Conservation (phyloP, 768 basidiomycete species). For the Mrakia frigida region DNA sequence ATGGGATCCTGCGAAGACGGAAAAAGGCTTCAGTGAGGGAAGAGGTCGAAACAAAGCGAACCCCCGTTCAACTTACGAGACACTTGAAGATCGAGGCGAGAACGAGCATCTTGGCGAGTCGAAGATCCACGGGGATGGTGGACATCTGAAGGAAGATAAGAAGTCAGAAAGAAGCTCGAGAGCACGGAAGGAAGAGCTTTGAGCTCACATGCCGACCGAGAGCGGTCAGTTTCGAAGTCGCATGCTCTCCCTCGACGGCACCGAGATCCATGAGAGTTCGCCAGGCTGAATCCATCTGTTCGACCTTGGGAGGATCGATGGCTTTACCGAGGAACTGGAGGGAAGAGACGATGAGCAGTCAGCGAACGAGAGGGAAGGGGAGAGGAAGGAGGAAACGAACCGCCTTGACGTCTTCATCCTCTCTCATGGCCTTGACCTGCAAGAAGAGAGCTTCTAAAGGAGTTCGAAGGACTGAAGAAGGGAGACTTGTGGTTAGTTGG, state of each 20-base stretch:
- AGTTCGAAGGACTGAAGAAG: slow-evolving; percentile 56
- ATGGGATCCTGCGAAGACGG: slow-evolving; percentile 41
- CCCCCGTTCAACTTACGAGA: slow-evolving; percentile 56
- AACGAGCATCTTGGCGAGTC: slow-evolving; percentile 88
- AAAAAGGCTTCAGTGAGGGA: not conserved
- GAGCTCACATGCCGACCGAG: slow-evolving; percentile 53
- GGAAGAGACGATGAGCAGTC: too few relatives aligned
- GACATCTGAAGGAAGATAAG: slow-evolving; percentile 53
- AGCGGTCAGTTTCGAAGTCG: slow-evolving; percentile 60
- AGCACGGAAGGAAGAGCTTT: too few relatives aligned
- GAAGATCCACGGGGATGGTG: slow-evolving; percentile 60
- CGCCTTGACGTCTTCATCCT: slow-evolving; percentile 72
- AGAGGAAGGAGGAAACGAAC: slow-evolving; percentile 8
- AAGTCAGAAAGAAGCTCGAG: too few relatives aligned
- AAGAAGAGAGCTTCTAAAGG: slow-evolving; percentile 77
- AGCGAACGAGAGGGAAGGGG: not conserved
- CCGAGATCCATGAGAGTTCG: slow-evolving; percentile 67
- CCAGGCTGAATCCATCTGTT: slow-evolving; percentile 73
- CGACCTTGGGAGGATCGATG: slow-evolving; percentile 73
- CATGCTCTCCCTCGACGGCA: slow-evolving; percentile 56
- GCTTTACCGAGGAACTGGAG: slow-evolving; percentile 60
- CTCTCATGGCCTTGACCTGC: slow-evolving; percentile 71
- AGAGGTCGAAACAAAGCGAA: slow-evolving; percentile 26
- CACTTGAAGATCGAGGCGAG: slow-evolving; percentile 78
- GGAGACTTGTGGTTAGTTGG: not conserved